A percentile compares a stretch with the other conserved stretches of the same genome.
Evolutionary conservation across 768 basidiomycete genomes (phyloP).

Genomic region (Cyclocybe aegerita): DNA sequence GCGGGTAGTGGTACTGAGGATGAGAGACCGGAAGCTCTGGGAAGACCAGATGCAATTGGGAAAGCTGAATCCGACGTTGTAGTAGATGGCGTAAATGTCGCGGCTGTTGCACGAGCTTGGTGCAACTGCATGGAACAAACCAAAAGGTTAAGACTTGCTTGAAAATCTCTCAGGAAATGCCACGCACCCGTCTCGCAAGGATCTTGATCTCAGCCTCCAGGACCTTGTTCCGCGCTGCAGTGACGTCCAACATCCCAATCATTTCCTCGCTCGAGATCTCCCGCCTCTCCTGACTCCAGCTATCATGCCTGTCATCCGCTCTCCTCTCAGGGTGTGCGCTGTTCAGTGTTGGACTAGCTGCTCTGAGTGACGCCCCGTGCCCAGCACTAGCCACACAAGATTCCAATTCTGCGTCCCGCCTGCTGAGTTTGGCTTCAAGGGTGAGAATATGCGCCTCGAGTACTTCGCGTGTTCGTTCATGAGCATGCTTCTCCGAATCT

Average conservation of each 20-base stretch:
- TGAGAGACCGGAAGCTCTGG: too few species aligned
- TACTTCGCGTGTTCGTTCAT: slow-evolving; percentile 35
- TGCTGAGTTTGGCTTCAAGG: slow-evolving; percentile 54
- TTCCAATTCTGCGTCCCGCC: slow-evolving; percentile 58
- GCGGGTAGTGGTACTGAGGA: too few species aligned
- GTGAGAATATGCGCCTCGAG: slow-evolving; percentile 40
- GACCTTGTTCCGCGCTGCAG: slow-evolving; percentile 37
- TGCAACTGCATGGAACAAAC: slow-evolving; percentile 14
- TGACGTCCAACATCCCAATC: slow-evolving; percentile 36
- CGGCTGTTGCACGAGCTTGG: slow-evolving; percentile 13
- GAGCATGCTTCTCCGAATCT: slow-evolving; percentile 42
- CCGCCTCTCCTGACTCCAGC: too few species aligned
- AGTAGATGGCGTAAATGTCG: slow-evolving; percentile 6
- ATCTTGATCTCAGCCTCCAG: slow-evolving; percentile 44
- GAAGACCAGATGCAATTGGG: neutral
- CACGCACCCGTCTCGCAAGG: slow-evolving; percentile 34
- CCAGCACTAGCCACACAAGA: slow-evolving; percentile 14
- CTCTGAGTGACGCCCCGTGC: neutral
- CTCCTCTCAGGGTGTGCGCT: neutral
- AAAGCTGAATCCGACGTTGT: neutral
- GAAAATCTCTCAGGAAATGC: neutral
- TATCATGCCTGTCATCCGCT: slow-evolving; percentile 13
- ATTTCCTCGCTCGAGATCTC: slow-evolving; percentile 31
- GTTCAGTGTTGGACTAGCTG: neutral
- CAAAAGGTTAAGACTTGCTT: neutral